Base-by-base conservation (phyloP, 306 rosid genomes). In the Neltuma alba region DNA sequence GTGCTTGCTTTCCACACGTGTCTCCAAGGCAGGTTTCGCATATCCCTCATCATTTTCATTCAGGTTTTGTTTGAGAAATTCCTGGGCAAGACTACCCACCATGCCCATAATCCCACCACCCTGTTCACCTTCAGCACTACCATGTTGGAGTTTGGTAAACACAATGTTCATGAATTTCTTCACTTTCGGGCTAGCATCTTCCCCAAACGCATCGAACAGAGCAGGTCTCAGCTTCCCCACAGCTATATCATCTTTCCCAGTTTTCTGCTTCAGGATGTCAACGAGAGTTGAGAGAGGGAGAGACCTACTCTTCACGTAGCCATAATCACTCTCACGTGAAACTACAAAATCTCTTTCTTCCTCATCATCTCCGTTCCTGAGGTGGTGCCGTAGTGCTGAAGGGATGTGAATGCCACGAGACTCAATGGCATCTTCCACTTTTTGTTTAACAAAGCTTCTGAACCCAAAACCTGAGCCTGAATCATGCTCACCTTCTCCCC, bases 111-210 rank as follows among this genome's bases (percentile, higher is more conserved):
- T 65, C 5, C 97, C 89, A 65, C 92, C 76, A 7, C 82, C 84
- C 21, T 64, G 83, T 10, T 80, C 88, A 71, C 86, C 74, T 18
- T 76, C 85, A 40, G 73, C 88, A 27, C 62, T 52, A 5, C 85
- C 85, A 0, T 84, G 82, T 54, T 84, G 88, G 80, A 95, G 92
- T 66, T 93, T 91, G 81, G 67, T 31, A 37, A 93, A 45, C 48
- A 93, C 81, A 33, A 93, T 82, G 77, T 93, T 91, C 98, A 93
- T 95, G 91, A 93, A 95, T 92, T 95, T 95, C 92, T 95, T 95
- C 75, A 95, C 99, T 82, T 95, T 95, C 2, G 99, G 99, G 79
- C 93, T 94, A 12, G 99, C 86, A 82, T 94, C 99, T n/a, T 94
- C 92, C 27, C 99, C 99, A 13, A 92, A 94, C n/a, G 81, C 74